Base-by-base conservation (phyloP, 169 alveolate genomes). In the Neospora caninum region DNA sequence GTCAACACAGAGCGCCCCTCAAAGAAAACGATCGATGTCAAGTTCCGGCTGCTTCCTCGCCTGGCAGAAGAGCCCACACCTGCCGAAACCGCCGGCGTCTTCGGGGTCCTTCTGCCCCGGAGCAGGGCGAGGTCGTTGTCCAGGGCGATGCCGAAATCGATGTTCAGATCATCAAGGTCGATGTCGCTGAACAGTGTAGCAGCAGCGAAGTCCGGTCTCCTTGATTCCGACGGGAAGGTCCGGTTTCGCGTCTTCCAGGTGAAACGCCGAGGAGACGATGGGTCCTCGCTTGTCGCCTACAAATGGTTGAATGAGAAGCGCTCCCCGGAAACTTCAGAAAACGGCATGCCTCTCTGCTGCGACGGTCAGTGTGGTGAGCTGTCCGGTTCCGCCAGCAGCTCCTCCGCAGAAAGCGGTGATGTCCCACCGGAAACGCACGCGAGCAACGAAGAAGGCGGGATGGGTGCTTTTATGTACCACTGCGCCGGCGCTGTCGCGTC, bases 31-130 rank as follows among this genome's bases (percentile, higher is more conserved):
- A 78, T 78, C 45, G 86, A 78, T 78, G 20, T 78, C 49, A 78
- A 78, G 86, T n/a, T 78, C 45, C 86, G 86, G 49, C 86, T 78
- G 10, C 49, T 78, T 6, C 10, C 49, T 9, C 86, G 86, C 86
- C 39, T 49, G 58, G 13, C 58, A 49, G 13, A 4, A 49, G 58
- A 13, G 58, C 4, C 13, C 58, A 49, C 58, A 49, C 58, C 58
- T 4, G 58, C 13, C 58, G 58, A 49, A 49, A 49, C 22, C 58
- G 13, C 22, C 58, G 58, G n/a, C n/a, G n/a, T n/a, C n/a, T n/a
- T n/a, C n/a, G n/a, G n/a, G n/a, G n/a, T n/a, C n/a, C n/a, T n/a
- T n/a, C n/a, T n/a, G n/a, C 13, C 58, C 58, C 4, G 58, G 13
- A 49, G 13, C 22, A 13, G 4, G 58, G 4, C 58, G 13, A 13